Evolutionary conservation across 371 early-diverging fungal genomes (phyloP).

Genomic region (Batkoa obscura): DNA sequence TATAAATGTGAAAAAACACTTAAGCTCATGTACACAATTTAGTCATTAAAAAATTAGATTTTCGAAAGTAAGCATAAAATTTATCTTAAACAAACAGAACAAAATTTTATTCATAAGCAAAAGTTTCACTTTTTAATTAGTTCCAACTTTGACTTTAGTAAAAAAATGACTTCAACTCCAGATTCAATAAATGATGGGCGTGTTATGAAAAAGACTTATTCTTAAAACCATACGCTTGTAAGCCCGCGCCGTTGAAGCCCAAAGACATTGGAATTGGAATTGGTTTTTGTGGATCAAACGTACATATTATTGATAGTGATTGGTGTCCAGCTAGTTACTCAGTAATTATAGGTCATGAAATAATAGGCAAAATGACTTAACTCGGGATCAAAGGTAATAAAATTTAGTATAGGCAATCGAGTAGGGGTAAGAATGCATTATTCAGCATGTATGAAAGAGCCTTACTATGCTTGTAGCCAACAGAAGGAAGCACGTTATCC

Average conservation of each 20-base stretch:
- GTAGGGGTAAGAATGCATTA: conserved; percentile 55
- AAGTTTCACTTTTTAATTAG: too few species aligned
- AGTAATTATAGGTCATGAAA: conserved; percentile 51
- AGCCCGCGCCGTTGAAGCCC: conserved; percentile 16
- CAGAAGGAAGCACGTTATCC: conserved; percentile 50
- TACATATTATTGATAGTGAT: conserved; percentile 38
- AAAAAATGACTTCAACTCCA: too few species aligned
- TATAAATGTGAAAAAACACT: too few species aligned
- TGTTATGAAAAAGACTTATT: conserved; percentile 14
- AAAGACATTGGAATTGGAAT: conserved; percentile 27
- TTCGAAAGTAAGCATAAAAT: too few species aligned
- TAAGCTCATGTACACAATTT: too few species aligned
- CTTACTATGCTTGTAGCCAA: conserved; percentile 37
- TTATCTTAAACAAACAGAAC: too few species aligned
- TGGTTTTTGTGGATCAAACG: conserved; percentile 28
- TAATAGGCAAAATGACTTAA: conserved; percentile 39
- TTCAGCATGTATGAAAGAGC: conserved; percentile 18
- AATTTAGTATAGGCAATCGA: conserved; percentile 40
- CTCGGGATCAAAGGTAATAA: conserved; percentile 23
- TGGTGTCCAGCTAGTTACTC: conserved; percentile 22
- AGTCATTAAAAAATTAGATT: too few species aligned
- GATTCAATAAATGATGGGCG: conserved; percentile 10
- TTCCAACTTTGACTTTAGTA: too few species aligned
- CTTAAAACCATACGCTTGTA: conserved; percentile 20
- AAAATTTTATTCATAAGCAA: too few species aligned